Percentiles rank a stretch among this genome's conserved stretches.
Conservation (phyloP, 306 rosid species). For the Fragaria iinumae region DNA sequence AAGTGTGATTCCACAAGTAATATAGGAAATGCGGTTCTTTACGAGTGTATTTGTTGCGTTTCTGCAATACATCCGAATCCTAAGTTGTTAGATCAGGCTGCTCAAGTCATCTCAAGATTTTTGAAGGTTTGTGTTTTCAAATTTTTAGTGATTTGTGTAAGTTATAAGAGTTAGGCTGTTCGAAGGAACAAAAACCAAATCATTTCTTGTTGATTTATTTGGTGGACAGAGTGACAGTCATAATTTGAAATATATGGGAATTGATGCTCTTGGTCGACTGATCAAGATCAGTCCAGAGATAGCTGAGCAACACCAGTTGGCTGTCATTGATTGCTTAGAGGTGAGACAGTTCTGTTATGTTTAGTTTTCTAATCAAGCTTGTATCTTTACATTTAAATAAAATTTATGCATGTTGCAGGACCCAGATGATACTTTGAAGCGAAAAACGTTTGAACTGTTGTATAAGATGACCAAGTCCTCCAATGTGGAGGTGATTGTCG, state of each 20-base stretch:
- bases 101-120: constrained; percentile 81
- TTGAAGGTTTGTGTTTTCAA: constrained; percentile 60
- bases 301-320: constrained; percentile 96
- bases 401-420: constrained; percentile 57
- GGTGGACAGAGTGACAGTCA: constrained; percentile 89
- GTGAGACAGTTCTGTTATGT: constrained; percentile 35
- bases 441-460: constrained; percentile 85
- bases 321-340: constrained; percentile 98
- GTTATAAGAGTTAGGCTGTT: not conserved
- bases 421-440: constrained; percentile 94
- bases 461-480: constrained; percentile 96
- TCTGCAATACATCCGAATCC: constrained; percentile 73
- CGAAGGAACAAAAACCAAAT: not conserved
- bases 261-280: constrained; percentile 91
- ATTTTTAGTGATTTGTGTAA: not conserved
- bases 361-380: not conserved
- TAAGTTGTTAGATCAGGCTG: constrained; percentile 79
- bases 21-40: constrained; percentile 93
- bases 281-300: constrained; percentile 81
- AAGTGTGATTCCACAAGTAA: constrained; percentile 70
- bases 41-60: constrained; percentile 77
- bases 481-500: constrained; percentile 97
- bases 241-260: constrained; percentile 96
- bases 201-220: not conserved
- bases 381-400: constrained; percentile 15